Base-by-base conservation (phyloP, 2,329 filamentous ascomycete species). In the Penicillium sp. region DNA sequence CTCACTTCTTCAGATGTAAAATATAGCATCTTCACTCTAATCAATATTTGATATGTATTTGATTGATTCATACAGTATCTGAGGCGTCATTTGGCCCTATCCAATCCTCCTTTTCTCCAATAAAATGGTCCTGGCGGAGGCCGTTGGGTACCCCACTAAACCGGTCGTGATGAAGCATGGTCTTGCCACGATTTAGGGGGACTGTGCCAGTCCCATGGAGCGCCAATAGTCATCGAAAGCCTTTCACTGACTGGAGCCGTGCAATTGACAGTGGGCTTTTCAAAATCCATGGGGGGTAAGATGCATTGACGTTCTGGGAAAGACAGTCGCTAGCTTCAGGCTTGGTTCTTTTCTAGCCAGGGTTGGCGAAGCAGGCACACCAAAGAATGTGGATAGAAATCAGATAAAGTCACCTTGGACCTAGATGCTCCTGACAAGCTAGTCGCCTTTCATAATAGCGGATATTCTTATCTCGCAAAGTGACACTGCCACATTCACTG, bases 21-120 rank as follows among this genome's bases (percentile, higher is more conserved):
- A 54, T 57, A 53, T 42, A 57, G 48, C 56, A 57, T 59, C 61
- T 59, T 64, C 62, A 56, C 58, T 63, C 62, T 43, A 31, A 43
- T 47, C 12, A 32, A 33, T 22, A 10, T 22, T 39, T 21, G 33
- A 37, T 33, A 24, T 19, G 29, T 39, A 28, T 38, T 41, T 22
- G 6, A 31, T 48, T 22, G 8, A 32, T 44, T 32, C n/a, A 34
- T 33, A 28, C 17, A 22, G 29, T 21, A 39, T 19, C 21, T 19
- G 21, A 39, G 26, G 28, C 40, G 10, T 15, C 10, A 13, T 24
- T 21, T 9, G 8, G 19, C n/a, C 10, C 28, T 8, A 32, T 10
- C 32, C 4, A 6, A 31, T 31, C 15, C 6, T 19, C 24, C 6
- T 32, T 9, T 29, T 21, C 19, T 24, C 7, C 19, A 17, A 9